These are phyloP conservation scores for Lipomyces oligophaga DNA, from an alignment of 805 yeast species.

Conservation along the genomic window DNA sequence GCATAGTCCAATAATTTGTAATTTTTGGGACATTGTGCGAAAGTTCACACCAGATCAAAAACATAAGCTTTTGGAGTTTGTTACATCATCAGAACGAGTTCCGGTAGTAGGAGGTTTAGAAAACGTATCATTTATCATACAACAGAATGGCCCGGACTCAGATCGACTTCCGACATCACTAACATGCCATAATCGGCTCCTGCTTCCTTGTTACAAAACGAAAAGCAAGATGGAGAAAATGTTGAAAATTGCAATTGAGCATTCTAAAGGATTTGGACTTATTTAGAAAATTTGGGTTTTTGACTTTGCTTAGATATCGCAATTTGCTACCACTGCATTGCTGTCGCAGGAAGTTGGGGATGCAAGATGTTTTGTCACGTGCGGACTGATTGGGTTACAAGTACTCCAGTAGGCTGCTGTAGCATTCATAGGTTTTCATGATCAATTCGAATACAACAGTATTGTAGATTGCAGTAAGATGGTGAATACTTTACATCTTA, in stretches of 20 bases:
- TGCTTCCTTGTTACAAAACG: constrained; percentile 47
- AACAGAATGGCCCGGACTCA: constrained; percentile 41
- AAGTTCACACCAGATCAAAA: constrained; percentile 42
- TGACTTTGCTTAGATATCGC: background rate
- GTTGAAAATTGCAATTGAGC: constrained; percentile 27
- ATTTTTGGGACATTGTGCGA: constrained; percentile 48
- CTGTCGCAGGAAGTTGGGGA: too few relatives aligned
- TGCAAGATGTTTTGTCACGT: too few relatives aligned
- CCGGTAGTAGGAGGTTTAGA: constrained; percentile 46
- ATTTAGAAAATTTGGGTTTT: background rate
- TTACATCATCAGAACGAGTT: constrained; percentile 49
- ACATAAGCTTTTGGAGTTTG: constrained; percentile 46
- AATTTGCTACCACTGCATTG: too few relatives aligned
- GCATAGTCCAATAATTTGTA: constrained; percentile 40
- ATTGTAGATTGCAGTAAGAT: too few relatives aligned
- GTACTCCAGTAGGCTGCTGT: too few relatives aligned
- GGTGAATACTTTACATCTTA: constrained; percentile 25
- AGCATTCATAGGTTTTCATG: too few relatives aligned
- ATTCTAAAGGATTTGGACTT: background rate
- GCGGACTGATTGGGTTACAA: too few relatives aligned
- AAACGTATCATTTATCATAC: constrained; percentile 45
- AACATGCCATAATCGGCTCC: constrained; percentile 48
- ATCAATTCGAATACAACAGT: too few relatives aligned
- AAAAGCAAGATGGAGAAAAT: constrained; percentile 32
- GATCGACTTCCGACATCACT: constrained; percentile 49